Evolutionary conservation across 1,139 yeast species (phyloP), one percentile per base, ranked within the genome.

Genomic region (Yamadazyma dendronema): DNA sequence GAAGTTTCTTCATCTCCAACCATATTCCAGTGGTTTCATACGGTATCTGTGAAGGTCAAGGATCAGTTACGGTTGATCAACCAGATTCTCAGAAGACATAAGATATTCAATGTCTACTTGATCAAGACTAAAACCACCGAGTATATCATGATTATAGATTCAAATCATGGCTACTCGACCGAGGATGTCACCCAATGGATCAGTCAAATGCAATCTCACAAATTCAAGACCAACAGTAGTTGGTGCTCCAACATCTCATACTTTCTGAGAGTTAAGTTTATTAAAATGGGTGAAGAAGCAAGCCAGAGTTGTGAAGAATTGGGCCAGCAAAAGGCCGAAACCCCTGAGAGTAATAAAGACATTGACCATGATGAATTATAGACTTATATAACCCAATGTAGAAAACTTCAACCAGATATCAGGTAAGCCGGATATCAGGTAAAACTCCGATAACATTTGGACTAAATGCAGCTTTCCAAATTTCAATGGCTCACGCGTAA

Each of bases 241-340:
- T 48, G 50, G 50, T 38, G 44, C 30, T 38, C 26, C 15, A n/a
- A 30, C 5, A 34, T 43, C 15, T 37, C 38, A 11, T 37, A 28
- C 19, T 39, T 35, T 10, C 36, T 34, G 16, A 25, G 25, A 13
- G 42, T 46, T 3, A 40, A 30, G 27, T 37, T 47, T 22, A 39
- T 40, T 1, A 37, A 26, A 28, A 33, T 44, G 17, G 51, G 51
- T 2, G 34, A 30, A 7, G 38, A 38, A 22, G 19, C 33, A 26
- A 21, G 35, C 17, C 8, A 13, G 17, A 26, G 17, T 13, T 32
- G 35, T 12, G 30, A 25, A 4, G 35, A 32, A 42, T 34, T 34
- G 17, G 29, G n/a, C 12, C 6, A 24, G 6, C 13, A 9, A 24
- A 24, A 6, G 5, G 27, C 6, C 7, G 9, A 24, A 8, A 24